Conservation (phyloP, 371 early-diverging fungal genomes). For the Choanephora cucurbitarum region DNA sequence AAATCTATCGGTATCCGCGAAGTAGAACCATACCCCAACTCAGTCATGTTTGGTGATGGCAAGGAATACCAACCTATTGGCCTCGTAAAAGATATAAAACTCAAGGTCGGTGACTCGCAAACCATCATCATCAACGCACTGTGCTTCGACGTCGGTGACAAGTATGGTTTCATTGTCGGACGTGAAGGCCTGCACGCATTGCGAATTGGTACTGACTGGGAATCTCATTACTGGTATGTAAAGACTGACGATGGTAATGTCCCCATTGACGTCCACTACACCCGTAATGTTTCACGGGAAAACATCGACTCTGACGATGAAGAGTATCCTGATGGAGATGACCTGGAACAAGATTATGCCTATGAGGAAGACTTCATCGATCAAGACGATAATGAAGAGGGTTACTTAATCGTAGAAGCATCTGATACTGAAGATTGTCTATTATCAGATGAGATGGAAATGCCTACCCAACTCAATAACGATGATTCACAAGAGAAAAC, state of each 20-base stretch:
- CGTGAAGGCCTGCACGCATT: background rate
- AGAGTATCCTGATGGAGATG: background rate
- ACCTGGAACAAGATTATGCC: background rate
- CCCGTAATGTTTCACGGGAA: background rate
- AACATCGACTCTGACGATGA: background rate
- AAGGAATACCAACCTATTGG: background rate
- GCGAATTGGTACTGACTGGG: background rate
- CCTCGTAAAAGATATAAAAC: background rate
- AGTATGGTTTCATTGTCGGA: background rate
- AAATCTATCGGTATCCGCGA: background rate
- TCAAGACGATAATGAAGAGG: background rate
- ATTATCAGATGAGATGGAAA: background rate
- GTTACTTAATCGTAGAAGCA: background rate
- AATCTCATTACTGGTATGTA: background rate
- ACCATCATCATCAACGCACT: background rate
- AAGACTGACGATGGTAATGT: background rate
- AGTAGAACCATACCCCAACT: background rate
- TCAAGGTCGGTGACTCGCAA: background rate
- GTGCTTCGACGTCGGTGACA: background rate
- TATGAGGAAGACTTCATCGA: background rate
- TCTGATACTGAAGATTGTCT: background rate
- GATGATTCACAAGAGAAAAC: no score
- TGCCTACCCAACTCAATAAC: no score
- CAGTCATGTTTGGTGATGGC: slow-evolving; percentile 3
- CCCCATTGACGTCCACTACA: background rate